Base-by-base conservation (phyloP, 2,329 filamentous ascomycete genomes). In the Periconia sp. region DNA sequence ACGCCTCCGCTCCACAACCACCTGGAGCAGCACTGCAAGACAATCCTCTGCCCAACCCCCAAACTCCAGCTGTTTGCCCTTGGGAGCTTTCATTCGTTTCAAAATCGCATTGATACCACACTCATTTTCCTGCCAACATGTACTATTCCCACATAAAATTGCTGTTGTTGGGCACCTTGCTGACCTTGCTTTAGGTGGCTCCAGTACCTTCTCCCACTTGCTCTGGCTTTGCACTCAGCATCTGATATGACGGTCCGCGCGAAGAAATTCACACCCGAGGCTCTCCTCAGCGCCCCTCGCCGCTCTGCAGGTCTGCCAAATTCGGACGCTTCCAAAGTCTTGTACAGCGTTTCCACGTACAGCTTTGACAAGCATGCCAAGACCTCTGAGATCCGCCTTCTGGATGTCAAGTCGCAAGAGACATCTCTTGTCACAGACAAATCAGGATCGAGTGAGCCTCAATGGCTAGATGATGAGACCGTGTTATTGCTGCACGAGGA, bases 351-450 rank as follows among this genome's bases (percentile, higher is more conserved):
- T 15, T 90, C 88, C 0, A 85, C 87, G 1, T 96, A 96, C 73
- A 92, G 86, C 6, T 96, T 96, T 72, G 80, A 88, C 40, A 81
- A 84, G 0, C 91, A 95, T 69, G 80, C 81, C 45, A 88, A 87
- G 68, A 83, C 81, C 6, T 81, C 79, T 55, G 87, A 92, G 75
- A 86, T 89, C 61, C 84, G 87, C 17, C 73, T 93, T 23, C 76
- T 96, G 41, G 85, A 93, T 61, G 80, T 92, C 54, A 76, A 81
- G 44, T 84, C 82, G 8, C 87, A 88, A 33, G 80, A 87, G 47
- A 87, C 87, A 3, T 83, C 79, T 3, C 73, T 86, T 13, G 77
- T 96, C 11, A 87, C 85, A 45, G 82, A 88, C 49, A 84, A 90
- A 57, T 68, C 80, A 20, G 80, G 81, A 52, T 85, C 86, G 48